Percentiles rank a stretch among this genome's conserved stretches.
Evolutionary conservation across 257 asterid species (phyloP).

Genomic region (Haberlea rhodopensis): DNA sequence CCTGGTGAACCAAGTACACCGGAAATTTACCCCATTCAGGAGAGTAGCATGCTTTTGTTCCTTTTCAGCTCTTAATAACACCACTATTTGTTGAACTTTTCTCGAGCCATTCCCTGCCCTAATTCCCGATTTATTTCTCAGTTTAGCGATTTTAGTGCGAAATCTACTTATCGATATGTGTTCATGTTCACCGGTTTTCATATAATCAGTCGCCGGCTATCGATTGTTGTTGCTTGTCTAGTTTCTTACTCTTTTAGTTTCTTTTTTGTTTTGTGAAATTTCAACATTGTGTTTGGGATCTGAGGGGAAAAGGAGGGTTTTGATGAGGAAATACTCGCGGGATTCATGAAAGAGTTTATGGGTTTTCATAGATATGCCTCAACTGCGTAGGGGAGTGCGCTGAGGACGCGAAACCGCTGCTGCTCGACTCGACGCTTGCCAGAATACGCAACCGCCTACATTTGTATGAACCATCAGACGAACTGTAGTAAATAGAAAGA

Average conservation of each 20-base stretch:
- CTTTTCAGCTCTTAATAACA: neutral
- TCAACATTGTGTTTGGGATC: conserved; percentile 27
- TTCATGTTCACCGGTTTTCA: neutral
- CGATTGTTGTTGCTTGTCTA: neutral
- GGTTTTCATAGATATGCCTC: conserved; percentile 50
- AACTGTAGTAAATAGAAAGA: conserved; percentile 16
- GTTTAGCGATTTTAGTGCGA: neutral
- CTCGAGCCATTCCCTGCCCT: neutral
- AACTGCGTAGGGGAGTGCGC: conserved; percentile 52
- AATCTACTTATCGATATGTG: no score
- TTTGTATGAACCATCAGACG: neutral
- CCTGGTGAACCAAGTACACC: neutral
- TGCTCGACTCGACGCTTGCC: conserved; percentile 11
- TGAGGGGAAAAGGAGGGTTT: conserved; percentile 15
- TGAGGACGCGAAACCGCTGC: conserved; percentile 37
- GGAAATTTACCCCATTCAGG: neutral
- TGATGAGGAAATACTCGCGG: conserved; percentile 33
- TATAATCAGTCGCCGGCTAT: neutral
- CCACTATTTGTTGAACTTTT: neutral
- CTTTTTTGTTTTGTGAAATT: neutral
- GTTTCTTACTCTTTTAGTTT: neutral
- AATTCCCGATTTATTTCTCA: neutral
- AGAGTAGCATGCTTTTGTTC: neutral
- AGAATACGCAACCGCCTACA: conserved; percentile 7
- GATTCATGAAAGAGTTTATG: conserved; percentile 16